Evolutionary conservation across 345 rosid genomes (phyloP), one percentile per base, ranked within the genome.

Genomic region (Corchorus olitorius): DNA sequence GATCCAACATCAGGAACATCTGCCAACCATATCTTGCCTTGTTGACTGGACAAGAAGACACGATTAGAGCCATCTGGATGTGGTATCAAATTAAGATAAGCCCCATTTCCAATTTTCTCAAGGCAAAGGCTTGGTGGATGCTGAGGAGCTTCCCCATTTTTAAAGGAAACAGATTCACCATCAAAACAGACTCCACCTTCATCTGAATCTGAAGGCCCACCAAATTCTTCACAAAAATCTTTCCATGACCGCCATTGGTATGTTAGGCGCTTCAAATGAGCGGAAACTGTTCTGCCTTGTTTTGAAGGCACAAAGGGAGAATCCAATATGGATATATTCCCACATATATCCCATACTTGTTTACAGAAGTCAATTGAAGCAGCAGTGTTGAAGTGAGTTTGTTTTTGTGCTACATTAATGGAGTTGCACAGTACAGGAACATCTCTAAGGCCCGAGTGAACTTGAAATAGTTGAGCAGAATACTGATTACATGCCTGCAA

Each of bases 41-140:
- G 72, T 71, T 87, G 93, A 80, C 80, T 78, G 8, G 88, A 77
- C 77, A 89, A 84, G 81, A 91, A 89, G 1, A 83, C 91, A 52
- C 84, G 85, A 78, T 86, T 85, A 9, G 90, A 84, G 46, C 92
- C 94, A 86, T 90, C 89, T 37, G 92, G 92, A 76, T 87, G 92
- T 56, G 93, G 79, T 77, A 75, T 83, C 90, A 91, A 80, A 69
- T 79, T 77, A 64, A 91, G 81, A 81, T 84, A 89, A 58, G 88
- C 54, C 9, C 86, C 87, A 49, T 87, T 90, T 2, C 87, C 88
- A 37, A 88, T 85, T 82, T 85, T 90, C 85, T 90, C 92, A 56
- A 90, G 86, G 77, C 94, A 88, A 63, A 88, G 34, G 54, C 91
- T 88, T 62, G 74, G 14, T 58, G 85, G 84, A 0, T 83, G 78